These are phyloP conservation scores for Vitis hybrid DNA, from an alignment of 177 flowering plant genomes.

Conservation along the genomic window DNA sequence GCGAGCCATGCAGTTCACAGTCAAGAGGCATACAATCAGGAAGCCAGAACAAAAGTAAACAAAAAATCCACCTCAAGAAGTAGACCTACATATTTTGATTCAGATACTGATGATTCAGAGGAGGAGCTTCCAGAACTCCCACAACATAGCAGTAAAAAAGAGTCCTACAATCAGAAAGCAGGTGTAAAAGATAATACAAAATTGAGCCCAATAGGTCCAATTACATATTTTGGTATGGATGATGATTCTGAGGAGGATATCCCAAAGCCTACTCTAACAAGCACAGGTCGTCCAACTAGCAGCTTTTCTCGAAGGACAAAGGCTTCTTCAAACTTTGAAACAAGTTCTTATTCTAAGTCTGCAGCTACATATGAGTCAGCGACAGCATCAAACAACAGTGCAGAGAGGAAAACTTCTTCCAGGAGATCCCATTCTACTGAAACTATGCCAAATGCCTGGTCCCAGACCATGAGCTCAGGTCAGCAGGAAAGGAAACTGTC, in stretches of 20 bases:
- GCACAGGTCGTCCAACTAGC: constrained; percentile 20
- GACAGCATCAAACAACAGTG: constrained; percentile 16
- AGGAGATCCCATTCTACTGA: constrained; percentile 17
- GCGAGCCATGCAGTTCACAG: constrained; percentile 7
- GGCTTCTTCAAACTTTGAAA: constrained; percentile 19
- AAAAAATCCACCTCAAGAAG: constrained; percentile 11
- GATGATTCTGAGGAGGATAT: constrained; percentile 32
- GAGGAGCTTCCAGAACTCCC: constrained; percentile 20
- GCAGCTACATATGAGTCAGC: constrained; percentile 14
- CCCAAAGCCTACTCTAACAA: constrained; percentile 20
- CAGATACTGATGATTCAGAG: constrained; percentile 26
- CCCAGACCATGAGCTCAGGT: not conserved
- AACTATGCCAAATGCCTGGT: constrained; percentile 4
- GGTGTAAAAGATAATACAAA: constrained; percentile 11
- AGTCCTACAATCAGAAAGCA: constrained; percentile 18
- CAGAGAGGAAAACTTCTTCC: constrained; percentile 20
- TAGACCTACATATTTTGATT: constrained; percentile 12
- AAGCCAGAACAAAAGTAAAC: constrained; percentile 10
- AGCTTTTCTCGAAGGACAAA: constrained; percentile 62
- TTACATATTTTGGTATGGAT: constrained; percentile 24
- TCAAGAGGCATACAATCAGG: constrained; percentile 16
- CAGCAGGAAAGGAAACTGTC: constrained; percentile 17
- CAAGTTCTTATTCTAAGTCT: constrained; percentile 12
- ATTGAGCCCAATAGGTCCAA: constrained; percentile 20
- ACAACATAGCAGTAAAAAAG: constrained; percentile 11